Percentiles rank a stretch among this genome's conserved stretches.
These are phyloP conservation scores for Fusarium sp. DNA, from an alignment of 2,329 filamentous ascomycete species.

Conservation along the genomic window DNA sequence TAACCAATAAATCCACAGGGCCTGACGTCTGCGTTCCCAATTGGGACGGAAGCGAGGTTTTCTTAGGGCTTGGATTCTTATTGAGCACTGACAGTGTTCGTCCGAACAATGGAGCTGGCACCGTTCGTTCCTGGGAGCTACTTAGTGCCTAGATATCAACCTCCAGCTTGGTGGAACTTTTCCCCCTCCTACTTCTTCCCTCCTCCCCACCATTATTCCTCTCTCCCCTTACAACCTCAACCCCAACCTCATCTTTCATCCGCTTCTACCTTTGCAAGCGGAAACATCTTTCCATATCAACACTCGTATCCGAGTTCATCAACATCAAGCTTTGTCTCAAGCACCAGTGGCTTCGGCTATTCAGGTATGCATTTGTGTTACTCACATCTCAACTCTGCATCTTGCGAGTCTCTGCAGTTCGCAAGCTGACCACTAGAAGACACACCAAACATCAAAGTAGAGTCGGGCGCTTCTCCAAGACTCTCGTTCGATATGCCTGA, in stretches of 20 bases:
- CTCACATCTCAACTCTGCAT: not conserved
- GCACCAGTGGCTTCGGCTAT: not conserved
- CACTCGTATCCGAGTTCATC: not conserved
- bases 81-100: constrained; percentile 7
- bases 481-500: not conserved
- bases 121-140: not conserved
- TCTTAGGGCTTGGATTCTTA: not conserved
- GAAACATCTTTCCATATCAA: not conserved
- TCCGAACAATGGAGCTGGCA: constrained; percentile 4
- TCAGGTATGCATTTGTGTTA: not conserved
- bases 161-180: not conserved
- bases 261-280: not conserved
- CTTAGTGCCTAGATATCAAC: constrained; percentile 14
- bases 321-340: not conserved
- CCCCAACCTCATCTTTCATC: not conserved
- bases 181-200: constrained; percentile 1
- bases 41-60: too few species aligned
- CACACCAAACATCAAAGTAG: not conserved
- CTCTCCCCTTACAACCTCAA: not conserved
- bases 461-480: not conserved
- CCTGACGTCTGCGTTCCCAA: not conserved
- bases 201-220: not conserved
- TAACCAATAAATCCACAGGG: constrained; percentile 1
- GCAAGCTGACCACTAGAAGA: not conserved
- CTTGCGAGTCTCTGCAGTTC: not conserved